phyloP scores from a whole-genome alignment of 805 yeast genomes.

The Spathaspora sp. region DNA sequence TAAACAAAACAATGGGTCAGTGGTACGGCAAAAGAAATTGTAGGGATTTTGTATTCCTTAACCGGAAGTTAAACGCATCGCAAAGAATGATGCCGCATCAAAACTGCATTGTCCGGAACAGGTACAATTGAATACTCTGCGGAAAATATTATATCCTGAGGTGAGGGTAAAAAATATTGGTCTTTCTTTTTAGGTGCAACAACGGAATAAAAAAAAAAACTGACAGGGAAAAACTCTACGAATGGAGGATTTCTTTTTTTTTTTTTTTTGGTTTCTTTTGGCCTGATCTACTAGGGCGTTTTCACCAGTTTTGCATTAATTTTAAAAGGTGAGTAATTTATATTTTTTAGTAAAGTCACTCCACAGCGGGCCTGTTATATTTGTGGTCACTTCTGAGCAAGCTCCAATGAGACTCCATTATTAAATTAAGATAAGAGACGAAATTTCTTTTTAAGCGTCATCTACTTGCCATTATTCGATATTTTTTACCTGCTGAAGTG shows the following conservation, averaged over 20 bases:
- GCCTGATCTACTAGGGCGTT: background rate
- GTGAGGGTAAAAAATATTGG: background rate
- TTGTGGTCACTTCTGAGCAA: background rate
- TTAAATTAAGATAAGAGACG: background rate
- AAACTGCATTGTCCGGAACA: background rate
- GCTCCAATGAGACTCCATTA: background rate
- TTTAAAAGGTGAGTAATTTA: background rate
- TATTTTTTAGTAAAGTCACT: background rate
- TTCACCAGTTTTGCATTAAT: background rate
- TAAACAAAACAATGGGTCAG: background rate
- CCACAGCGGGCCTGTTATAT: background rate
- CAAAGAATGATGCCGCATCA: background rate
- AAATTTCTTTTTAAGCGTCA: background rate
- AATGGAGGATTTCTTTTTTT: background rate
- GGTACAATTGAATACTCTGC: no score
- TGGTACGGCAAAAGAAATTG: background rate
- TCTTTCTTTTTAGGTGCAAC: background rate
- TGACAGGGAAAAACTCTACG: background rate
- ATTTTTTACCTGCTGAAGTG: background rate
- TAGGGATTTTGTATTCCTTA: background rate
- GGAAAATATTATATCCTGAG: background rate
- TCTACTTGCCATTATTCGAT: background rate
- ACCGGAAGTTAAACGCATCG: background rate
- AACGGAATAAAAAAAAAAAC: background rate
- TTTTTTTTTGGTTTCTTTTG: background rate